Evolutionary conservation across 2,329 filamentous ascomycete species (phyloP), one percentile per base, ranked within the genome.

Genomic region (Colletotrichum cordylinicola): DNA sequence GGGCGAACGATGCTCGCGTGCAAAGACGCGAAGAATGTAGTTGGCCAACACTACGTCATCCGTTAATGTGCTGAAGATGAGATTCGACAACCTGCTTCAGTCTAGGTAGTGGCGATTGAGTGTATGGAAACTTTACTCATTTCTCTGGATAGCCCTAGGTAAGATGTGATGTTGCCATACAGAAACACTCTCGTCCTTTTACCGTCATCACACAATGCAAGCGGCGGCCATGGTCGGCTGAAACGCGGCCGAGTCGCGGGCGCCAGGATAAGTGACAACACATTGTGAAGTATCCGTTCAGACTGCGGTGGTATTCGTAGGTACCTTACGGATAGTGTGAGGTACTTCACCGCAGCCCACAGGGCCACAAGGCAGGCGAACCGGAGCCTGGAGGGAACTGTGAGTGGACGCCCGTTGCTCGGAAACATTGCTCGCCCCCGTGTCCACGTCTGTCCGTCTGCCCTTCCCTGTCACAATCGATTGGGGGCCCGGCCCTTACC

Each of bases 401-500:
- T 13, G 6, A 52, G 69, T 75, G 69, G 73, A 48, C 62, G 62
- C 73, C 73, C 73, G 73, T 75, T 75, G 73, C 73, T 70, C 73
- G 73, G 73, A 72, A 75, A 75, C 73, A 75, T 61, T 65, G 67
- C 67, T 60, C 9, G 55, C 55, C 67, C 66, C 67, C 52, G 71
- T 18, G 39, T 61, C 35, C 67, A 62, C 37, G 29, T 68, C 64
- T 68, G 64, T 31, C 70, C 43, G 31, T 48, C 39, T 48, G 18
- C 39, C 24, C 21, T 56, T 43, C 73, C 70, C 64, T 75, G 70
- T 75, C 73, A 75, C 56, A 64, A 58, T 68, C 70, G 35, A 68
- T 48, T 52, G 62, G 73, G 73, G 43, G 64, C 55, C 62, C 16
- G 71, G 56, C 60, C 69, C 55, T 75, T 27, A 16, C n/a, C 39